phyloP scores from a whole-genome alignment of 768 basidiomycete species.

The Coprinopsis cinerea region DNA sequence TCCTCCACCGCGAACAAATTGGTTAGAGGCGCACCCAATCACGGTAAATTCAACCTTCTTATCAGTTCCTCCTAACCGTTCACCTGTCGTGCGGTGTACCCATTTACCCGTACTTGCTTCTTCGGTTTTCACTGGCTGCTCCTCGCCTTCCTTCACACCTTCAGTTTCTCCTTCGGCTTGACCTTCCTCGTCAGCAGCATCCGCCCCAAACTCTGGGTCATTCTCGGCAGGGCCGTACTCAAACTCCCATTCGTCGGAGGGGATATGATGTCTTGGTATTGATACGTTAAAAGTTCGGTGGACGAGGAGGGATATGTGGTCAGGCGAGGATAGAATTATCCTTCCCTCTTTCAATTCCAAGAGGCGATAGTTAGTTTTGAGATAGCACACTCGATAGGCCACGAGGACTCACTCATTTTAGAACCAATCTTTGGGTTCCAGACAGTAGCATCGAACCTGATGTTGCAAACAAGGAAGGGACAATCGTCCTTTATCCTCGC shows the following conservation, averaged over 20 bases:
- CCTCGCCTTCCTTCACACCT: slow-evolving; percentile 18
- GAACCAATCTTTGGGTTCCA: slow-evolving; percentile 86
- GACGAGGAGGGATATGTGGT: slow-evolving; percentile 85
- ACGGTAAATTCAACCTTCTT: slow-evolving; percentile 79
- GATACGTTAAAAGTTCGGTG: slow-evolving; percentile 94
- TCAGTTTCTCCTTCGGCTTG: slow-evolving; percentile 26
- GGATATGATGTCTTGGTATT: slow-evolving; percentile 89
- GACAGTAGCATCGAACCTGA: slow-evolving; percentile 77
- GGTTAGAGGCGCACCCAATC: slow-evolving; percentile 58
- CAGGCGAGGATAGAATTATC: slow-evolving; percentile 84
- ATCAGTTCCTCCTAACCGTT: slow-evolving; percentile 59
- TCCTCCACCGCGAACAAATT: background rate
- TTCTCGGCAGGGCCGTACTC: slow-evolving; percentile 81
- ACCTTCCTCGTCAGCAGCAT: too few species aligned
- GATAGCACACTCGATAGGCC: too few species aligned
- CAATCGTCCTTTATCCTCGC: slow-evolving; percentile 76
- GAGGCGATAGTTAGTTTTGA: slow-evolving; percentile 1
- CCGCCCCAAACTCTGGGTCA: slow-evolving; percentile 62
- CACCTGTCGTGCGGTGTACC: slow-evolving; percentile 68
- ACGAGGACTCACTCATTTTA: slow-evolving; percentile 59
- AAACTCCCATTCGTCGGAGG: slow-evolving; percentile 73
- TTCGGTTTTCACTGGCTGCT: too few species aligned
- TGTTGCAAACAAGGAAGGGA: slow-evolving; percentile 72
- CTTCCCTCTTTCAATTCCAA: slow-evolving; percentile 55
- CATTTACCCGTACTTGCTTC: slow-evolving; percentile 57